Evolutionary conservation across 345 rosid species (phyloP), one percentile per base, ranked within the genome.

Genomic region (Cochlearia excelsa): DNA sequence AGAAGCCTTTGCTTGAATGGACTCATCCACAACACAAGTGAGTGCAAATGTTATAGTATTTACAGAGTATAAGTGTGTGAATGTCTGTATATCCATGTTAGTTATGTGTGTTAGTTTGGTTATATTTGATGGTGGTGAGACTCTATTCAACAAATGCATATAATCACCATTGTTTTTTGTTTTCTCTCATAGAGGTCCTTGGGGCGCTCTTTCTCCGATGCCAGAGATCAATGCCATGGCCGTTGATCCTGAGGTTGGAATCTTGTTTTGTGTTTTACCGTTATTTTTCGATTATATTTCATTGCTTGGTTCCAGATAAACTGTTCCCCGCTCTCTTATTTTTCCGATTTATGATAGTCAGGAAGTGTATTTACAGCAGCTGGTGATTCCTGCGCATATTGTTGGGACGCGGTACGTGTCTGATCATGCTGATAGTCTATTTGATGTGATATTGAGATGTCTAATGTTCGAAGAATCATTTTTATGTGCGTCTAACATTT

Each of bases 391-490:
- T 80, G 80, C 59, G 97, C 94, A 5, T 89, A 93, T 79, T 87
- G 97, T 72, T 93, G 97, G 97, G 99, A 93, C 74, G 74, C 87
- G 97, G 98, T 88, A 91, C 68, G 90, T 73, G 66, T 74, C 57
- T 66, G 39, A 54, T 74, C 65, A 54, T 69, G 66, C 58, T 63
- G 67, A 72, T 62, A 62, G 50, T 57, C 1, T 5, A 16, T 9
- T 26, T 33, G 49, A 28, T 54, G 33, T 54, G 46, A 7, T 41
- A 50, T 33, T 1, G n/a, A 65, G 43, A 58, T 28, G 23, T 40
- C 28, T 34, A 7, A 59, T 27, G 7, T 52, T 8, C 9, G 7
- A 5, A 58, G 26, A 11, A 31, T n/a, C 23, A 11, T 61, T 46
- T 65, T 46, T 65, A 0, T 65, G 35, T 57, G 56, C 37, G 4